Base-by-base conservation (phyloP, 2,329 filamentous ascomycete genomes). In the Phyllosticta ampelicida region DNA sequence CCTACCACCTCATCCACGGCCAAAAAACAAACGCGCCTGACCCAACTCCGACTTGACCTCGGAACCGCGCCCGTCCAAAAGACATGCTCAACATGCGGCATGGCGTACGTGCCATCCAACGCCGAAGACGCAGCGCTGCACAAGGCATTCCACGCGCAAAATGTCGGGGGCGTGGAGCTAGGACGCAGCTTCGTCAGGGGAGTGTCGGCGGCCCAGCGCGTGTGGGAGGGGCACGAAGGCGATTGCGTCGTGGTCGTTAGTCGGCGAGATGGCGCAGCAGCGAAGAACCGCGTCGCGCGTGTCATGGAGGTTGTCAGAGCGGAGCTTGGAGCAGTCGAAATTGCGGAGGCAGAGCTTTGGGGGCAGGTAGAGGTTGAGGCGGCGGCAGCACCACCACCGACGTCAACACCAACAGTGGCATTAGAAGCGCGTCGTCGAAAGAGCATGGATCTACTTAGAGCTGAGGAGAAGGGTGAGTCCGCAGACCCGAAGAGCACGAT, bases 51-150 rank as follows among this genome's bases (percentile, higher is more conserved):
- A 63, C 77, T 86, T 60, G 81, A 83, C 63, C 72, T 85, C 11
- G 82, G 81, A 2, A n/a, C n/a, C 13, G 73, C 75, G 48, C 76
- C 80, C 49, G 71, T 78, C 48, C 76, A 80, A 52, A 80, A 79
- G 63, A 80, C 77, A 10, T 87, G 84, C 69, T 73, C 74, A 44
- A 74, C 73, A 2, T 87, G 84, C 64, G 80, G 81, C 0, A 87
- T 87, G 84, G 81, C 84, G 56, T 87, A 86, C 63, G 77, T 83
- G 30, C 80, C 82, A 3, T 85, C 83, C 0, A 80, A 80, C 54
- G 70, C 74, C 6, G 82, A 85, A 64, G 84, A 87, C 63, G 73
- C 76, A n/a, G 78, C 77, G 6, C 65, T 86, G 56, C 84, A 87
- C 66, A 79, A 80, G 62, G 83, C 82, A 62, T 86, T 82, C 63